Percentiles rank a stretch among this genome's conserved stretches.
Conservation (phyloP, 1,284 basidiomycete species). For the Xerocomus nothofagi region DNA sequence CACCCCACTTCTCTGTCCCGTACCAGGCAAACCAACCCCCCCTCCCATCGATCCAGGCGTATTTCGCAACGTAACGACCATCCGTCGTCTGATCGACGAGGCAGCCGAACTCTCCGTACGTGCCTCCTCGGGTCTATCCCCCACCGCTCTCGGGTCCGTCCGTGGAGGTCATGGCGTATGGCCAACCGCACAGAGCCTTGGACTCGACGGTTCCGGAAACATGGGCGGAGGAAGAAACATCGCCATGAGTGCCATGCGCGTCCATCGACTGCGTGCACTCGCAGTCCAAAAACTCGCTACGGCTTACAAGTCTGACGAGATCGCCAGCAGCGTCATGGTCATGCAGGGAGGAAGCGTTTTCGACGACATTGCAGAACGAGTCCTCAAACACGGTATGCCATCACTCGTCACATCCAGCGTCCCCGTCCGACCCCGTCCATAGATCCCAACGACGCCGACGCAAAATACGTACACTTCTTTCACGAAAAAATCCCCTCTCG, state of each 20-base stretch:
- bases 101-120: conserved; percentile 80
- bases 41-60: conserved; percentile 84
- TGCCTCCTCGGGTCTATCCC: conserved; percentile 74
- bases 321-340: conserved; percentile 85
- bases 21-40: conserved; percentile 63
- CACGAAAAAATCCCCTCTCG: conserved; percentile 88
- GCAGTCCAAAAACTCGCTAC: conserved; percentile 81
- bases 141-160: conserved; percentile 66
- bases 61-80: conserved; percentile 68
- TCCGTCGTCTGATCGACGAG: conserved; percentile 79
- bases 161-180: conserved; percentile 52
- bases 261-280: conserved; percentile 71
- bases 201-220: conserved; percentile 50
- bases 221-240: conserved; percentile 63
- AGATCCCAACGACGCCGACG: conserved; percentile 76
- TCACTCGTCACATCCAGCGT: not conserved
- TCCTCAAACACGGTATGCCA: conserved; percentile 63
- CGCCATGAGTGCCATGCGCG: conserved; percentile 78
- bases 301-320: conserved; percentile 80
- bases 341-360: conserved; percentile 89
- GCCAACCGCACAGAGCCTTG: conserved; percentile 59
- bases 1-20: conserved; percentile 48
- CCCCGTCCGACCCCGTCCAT: conserved; percentile 1
- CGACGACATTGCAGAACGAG: conserved; percentile 80
- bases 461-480: conserved; percentile 85